These are phyloP conservation scores for Rhizopogon rudus DNA, from an alignment of 768 basidiomycete species.

Conservation along the genomic window DNA sequence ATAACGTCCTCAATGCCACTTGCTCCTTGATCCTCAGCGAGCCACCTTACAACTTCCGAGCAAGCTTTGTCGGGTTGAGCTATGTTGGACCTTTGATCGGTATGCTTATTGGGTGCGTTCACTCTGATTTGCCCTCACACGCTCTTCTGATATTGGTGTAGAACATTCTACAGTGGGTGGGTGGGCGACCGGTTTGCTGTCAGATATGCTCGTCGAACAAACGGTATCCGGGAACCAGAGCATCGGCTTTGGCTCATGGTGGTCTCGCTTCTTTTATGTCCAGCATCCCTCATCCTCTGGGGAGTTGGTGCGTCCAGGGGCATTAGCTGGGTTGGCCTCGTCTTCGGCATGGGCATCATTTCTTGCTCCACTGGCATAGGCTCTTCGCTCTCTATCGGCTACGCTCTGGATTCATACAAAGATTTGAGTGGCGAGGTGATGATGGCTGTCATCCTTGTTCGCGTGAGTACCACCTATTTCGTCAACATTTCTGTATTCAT, in stretches of 20 bases:
- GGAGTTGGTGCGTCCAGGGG: constrained; percentile 15
- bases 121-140: neutral
- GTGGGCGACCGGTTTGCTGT: constrained; percentile 17
- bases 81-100: constrained; percentile 18
- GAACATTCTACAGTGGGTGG: constrained; percentile 16
- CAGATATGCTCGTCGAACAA: constrained; percentile 11
- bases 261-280: constrained; percentile 13
- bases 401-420: constrained; percentile 17
- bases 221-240: constrained; percentile 15
- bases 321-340: constrained; percentile 11
- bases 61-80: constrained; percentile 15
- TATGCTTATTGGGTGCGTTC: constrained; percentile 12
- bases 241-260: constrained; percentile 21
- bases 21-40: constrained; percentile 14
- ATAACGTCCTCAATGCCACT: constrained; percentile 19
- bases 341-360: constrained; percentile 17
- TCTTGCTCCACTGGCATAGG: constrained; percentile 17
- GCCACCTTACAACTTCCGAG: constrained; percentile 17
- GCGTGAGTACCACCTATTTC: constrained; percentile 4
- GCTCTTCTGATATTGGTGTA: neutral
- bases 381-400: constrained; percentile 13
- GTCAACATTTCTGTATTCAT: neutral
- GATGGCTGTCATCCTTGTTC: constrained; percentile 17
- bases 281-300: constrained; percentile 16
- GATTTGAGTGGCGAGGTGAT: constrained; percentile 15